Evolutionary conservation across 75 land plant species (phyloP).

Genomic region (Ceratopteris richardii): DNA sequence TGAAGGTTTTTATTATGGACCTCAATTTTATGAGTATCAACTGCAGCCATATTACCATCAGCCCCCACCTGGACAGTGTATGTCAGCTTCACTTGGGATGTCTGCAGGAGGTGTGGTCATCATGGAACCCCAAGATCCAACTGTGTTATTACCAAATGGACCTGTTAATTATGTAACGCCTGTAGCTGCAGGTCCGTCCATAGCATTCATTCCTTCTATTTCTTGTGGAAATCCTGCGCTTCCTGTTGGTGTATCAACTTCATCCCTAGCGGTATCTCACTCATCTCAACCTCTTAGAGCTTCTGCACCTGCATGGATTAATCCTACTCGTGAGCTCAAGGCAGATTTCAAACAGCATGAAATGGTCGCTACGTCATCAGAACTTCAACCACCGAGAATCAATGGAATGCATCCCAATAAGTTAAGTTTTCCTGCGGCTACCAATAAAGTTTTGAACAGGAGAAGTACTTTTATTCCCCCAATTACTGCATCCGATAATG

Average conservation of each 20-base stretch:
- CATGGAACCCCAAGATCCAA: neutral
- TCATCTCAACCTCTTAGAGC: neutral
- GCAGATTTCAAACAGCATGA: no score
- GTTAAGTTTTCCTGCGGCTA: neutral
- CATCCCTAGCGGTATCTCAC: neutral
- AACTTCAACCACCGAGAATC: neutral
- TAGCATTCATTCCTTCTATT: neutral
- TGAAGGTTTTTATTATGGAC: neutral
- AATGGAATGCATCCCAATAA: neutral
- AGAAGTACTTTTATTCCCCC: neutral
- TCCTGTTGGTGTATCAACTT: slow-evolving; percentile 1
- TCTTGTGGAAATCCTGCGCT: slow-evolving; percentile 3
- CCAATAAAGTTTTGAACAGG: neutral
- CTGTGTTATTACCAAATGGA: neutral
- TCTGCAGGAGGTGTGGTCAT: neutral
- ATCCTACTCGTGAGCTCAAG: neutral
- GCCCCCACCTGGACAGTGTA: neutral
- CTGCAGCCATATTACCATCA: neutral
- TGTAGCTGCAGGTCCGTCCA: neutral
- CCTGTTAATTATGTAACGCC: neutral
- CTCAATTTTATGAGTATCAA: neutral
- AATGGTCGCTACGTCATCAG: no score
- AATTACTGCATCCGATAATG: neutral
- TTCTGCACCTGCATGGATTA: slow-evolving; percentile 2
- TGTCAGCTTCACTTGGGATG: neutral